A percentile compares a stretch with the other conserved stretches of the same genome.
Evolutionary conservation across 2,329 filamentous ascomycete species (phyloP).

Genomic region (Monosporascus sp.): DNA sequence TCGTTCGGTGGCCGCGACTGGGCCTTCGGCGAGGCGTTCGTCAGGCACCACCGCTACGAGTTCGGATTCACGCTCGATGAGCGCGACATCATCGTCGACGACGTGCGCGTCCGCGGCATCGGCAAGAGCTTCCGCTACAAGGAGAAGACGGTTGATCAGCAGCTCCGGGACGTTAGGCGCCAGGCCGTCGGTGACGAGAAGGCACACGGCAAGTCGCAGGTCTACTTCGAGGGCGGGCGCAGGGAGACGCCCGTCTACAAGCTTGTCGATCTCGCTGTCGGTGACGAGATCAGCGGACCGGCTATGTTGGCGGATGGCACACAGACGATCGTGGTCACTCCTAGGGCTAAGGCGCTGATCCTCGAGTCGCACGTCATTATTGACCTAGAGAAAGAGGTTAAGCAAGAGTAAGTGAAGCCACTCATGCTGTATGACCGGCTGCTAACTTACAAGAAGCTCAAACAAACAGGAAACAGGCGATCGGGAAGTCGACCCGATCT

Average conservation of each 20-base stretch:
- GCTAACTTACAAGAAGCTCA: constrained; percentile 19
- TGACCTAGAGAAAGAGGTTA: constrained; percentile 61
- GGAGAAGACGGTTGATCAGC: constrained; percentile 79
- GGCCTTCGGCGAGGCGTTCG: constrained; percentile 80
- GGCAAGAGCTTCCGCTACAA: constrained; percentile 79
- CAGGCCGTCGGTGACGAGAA: constrained; percentile 54
- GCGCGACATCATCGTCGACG: constrained; percentile 83
- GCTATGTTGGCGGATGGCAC: constrained; percentile 84
- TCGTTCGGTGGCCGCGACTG: constrained; percentile 63
- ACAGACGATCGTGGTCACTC: constrained; percentile 88
- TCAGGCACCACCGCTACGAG: constrained; percentile 84
- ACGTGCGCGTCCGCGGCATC: constrained; percentile 82
- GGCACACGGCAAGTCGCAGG: constrained; percentile 59
- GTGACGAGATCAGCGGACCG: constrained; percentile 70
- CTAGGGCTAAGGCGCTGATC: constrained; percentile 68
- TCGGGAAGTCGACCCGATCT: constrained; percentile 64
- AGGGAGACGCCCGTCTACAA: constrained; percentile 78
- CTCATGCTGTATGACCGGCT: neutral
- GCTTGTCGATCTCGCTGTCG: constrained; percentile 67
- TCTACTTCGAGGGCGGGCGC: constrained; percentile 82
- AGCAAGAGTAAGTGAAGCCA: constrained; percentile 31
- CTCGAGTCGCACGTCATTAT: constrained; percentile 87
- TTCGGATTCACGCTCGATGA: constrained; percentile 86
- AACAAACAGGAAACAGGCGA: constrained; percentile 22
- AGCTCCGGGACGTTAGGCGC: constrained; percentile 65